phyloP scores from a whole-genome alignment of 768 basidiomycete species.

The Flagelloscypha sp. region DNA sequence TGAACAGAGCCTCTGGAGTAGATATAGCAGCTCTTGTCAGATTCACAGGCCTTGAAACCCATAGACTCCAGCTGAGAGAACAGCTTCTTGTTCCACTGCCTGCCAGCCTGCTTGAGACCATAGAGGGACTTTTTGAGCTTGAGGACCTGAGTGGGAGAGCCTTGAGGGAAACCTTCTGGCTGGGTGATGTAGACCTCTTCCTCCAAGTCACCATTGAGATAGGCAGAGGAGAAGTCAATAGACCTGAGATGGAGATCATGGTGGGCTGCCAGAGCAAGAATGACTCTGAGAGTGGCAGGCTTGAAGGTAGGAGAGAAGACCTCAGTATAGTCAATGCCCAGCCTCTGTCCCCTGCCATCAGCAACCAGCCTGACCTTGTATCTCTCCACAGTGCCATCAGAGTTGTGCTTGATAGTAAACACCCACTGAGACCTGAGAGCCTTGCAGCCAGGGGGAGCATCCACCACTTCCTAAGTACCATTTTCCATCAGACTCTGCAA shows the following conservation, averaged over 20 bases:
- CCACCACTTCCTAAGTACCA: slow-evolving; percentile 12
- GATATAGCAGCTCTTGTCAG: slow-evolving; percentile 6
- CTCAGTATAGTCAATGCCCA: slow-evolving; percentile 19
- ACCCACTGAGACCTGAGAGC: slow-evolving; percentile 18
- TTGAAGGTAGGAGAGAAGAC: slow-evolving; percentile 13
- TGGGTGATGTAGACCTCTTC: slow-evolving; percentile 15
- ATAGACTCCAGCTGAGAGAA: slow-evolving; percentile 1
- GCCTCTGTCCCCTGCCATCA: slow-evolving; percentile 16
- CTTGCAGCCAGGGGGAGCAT: slow-evolving; percentile 15
- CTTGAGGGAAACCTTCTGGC: slow-evolving; percentile 13
- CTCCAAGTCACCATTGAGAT: slow-evolving; percentile 14
- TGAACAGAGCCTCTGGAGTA: slow-evolving; percentile 6
- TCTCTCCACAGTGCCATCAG: slow-evolving; percentile 13
- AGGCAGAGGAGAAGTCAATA: slow-evolving; percentile 13
- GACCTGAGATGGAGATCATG: slow-evolving; percentile 13
- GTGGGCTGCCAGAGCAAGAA: slow-evolving; percentile 14
- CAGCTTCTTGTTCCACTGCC: slow-evolving; percentile 15
- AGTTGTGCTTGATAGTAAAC: slow-evolving; percentile 19
- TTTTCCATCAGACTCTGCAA: slow-evolving; percentile 3
- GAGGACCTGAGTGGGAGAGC: slow-evolving; percentile 1
- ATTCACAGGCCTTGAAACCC: neutral
- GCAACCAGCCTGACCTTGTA: slow-evolving; percentile 26
- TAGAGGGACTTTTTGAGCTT: slow-evolving; percentile 8
- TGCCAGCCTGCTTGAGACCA: slow-evolving; percentile 15
- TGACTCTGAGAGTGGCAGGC: slow-evolving; percentile 6